These are phyloP conservation scores for Lithocarpus polystachyus DNA, from an alignment of 306 rosid species.

Conservation along the genomic window DNA sequence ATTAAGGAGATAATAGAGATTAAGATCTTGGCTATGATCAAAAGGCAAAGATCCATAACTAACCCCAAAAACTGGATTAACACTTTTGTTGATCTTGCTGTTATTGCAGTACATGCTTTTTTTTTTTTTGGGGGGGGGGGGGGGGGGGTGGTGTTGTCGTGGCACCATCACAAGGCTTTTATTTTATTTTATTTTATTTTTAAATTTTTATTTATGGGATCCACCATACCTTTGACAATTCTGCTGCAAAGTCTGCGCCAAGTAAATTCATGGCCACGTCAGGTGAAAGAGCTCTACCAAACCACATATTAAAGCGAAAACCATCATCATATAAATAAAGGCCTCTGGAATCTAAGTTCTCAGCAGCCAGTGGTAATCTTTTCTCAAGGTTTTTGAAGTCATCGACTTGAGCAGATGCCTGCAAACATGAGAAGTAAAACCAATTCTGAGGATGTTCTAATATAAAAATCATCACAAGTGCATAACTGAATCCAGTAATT, in stretches of 20 bases:
- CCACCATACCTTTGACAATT: constrained; percentile 79
- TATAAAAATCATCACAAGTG: neutral
- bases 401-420: constrained; percentile 52
- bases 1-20: too few relatives aligned
- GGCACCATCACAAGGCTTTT: neutral
- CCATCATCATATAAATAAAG: constrained; percentile 84
- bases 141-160: too few relatives aligned
- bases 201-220: neutral
- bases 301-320: constrained; percentile 83
- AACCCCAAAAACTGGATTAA: too few relatives aligned
- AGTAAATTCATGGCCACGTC: constrained; percentile 90
- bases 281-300: constrained; percentile 90
- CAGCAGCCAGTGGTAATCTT: constrained; percentile 75
- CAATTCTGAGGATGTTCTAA: constrained; percentile 14
- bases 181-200: neutral
- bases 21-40: too few relatives aligned
- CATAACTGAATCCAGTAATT: constrained; percentile 13
- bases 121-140: neutral
- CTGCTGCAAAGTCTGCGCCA: constrained; percentile 85
- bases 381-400: constrained; percentile 53
- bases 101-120: neutral
- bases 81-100: too few relatives aligned
- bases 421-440: constrained; percentile 32
- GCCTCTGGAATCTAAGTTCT: constrained; percentile 92
- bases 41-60: too few relatives aligned